phyloP scores from a whole-genome alignment of 208 protist genomes.

The Leishmania aethiopica region DNA sequence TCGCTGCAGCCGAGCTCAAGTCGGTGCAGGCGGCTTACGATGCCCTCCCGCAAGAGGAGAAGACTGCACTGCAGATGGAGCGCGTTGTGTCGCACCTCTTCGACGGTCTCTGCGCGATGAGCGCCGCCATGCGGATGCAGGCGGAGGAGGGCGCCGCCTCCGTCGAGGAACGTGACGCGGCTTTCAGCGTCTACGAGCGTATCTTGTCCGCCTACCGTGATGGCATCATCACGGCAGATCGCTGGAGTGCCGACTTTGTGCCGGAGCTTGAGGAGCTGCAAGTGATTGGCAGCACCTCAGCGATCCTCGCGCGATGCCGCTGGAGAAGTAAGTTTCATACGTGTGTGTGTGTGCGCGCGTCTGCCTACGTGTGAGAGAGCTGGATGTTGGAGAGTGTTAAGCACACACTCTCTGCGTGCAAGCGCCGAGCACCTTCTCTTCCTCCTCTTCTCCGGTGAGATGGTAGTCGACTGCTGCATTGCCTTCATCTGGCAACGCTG shows the following conservation, averaged over 20 bases:
- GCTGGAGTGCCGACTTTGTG: slow-evolving; percentile 56
- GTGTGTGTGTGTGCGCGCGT: background rate
- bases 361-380: background rate
- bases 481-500: background rate
- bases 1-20: slow-evolving; percentile 1
- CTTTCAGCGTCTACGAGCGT: slow-evolving; percentile 40
- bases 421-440: background rate
- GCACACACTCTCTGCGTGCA: background rate
- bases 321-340: background rate
- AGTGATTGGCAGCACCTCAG: slow-evolving; percentile 41
- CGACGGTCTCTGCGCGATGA: slow-evolving; percentile 61
- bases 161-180: slow-evolving; percentile 40
- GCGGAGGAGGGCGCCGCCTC: slow-evolving; percentile 25
- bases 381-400: background rate
- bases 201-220: slow-evolving; percentile 20
- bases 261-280: slow-evolving; percentile 54
- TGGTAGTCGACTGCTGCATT: background rate
- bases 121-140: slow-evolving; percentile 53
- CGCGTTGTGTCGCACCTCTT: slow-evolving; percentile 43
- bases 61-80: slow-evolving; percentile 26
- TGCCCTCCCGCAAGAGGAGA: slow-evolving; percentile 27
- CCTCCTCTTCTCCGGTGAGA: background rate
- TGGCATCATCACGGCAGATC: slow-evolving; percentile 23
- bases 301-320: slow-evolving; percentile 27
- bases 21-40: slow-evolving; percentile 36